Evolutionary conservation across 2,329 filamentous ascomycete species (phyloP).

Genomic region (Helminthosporium solani): DNA sequence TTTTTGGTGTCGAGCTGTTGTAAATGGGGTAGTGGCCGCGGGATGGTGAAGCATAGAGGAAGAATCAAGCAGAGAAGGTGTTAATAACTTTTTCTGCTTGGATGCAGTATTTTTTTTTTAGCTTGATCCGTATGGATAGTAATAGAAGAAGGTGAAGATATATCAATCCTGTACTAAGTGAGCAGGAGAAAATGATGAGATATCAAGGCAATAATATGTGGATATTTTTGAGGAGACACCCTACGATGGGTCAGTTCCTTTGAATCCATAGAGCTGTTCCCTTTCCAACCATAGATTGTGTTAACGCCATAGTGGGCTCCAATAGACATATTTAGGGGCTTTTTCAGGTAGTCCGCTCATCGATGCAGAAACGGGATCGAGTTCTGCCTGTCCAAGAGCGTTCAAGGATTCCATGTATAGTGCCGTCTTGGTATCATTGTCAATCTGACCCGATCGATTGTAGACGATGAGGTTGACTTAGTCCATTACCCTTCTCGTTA

Average conservation of each 20-base stretch:
- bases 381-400: neutral
- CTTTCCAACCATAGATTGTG: slow-evolving; percentile 47
- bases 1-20: slow-evolving; percentile 58
- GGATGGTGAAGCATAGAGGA: slow-evolving; percentile 47
- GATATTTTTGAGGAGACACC: neutral
- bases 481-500: neutral
- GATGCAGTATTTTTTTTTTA: slow-evolving; percentile 44
- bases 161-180: neutral
- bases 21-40: slow-evolving; percentile 59
- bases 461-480: neutral
- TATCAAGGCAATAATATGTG: neutral
- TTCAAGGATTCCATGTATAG: slow-evolving; percentile 48
- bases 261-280: slow-evolving; percentile 55
- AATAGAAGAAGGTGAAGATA: neutral
- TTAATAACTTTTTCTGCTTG: slow-evolving; percentile 58
- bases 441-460: neutral
- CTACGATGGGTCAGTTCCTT: neutral
- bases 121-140: neutral
- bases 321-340: slow-evolving; percentile 56
- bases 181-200: too few relatives aligned
- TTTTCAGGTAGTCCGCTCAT: slow-evolving; percentile 52
- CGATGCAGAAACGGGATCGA: neutral
- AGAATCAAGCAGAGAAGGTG: slow-evolving; percentile 57
- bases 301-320: neutral
- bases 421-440: slow-evolving; percentile 27